phyloP scores from a whole-genome alignment of 768 basidiomycete species.

The Pleurotus platypus region DNA sequence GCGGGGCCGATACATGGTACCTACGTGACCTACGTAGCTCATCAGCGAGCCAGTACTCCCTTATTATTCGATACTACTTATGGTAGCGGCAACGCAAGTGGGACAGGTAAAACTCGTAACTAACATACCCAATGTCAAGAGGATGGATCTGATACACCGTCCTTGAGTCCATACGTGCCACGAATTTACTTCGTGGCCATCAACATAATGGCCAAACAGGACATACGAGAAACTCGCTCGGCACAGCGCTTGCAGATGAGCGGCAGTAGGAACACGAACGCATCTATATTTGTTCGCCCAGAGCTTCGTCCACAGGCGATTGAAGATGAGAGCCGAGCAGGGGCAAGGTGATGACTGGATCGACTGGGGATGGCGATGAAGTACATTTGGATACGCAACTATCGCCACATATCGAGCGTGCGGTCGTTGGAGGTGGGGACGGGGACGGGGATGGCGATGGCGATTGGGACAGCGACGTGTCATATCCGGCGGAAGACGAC shows the following conservation, averaged over 20 bases:
- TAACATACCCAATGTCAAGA: too few species aligned
- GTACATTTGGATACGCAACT: not conserved
- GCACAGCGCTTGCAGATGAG: too few species aligned
- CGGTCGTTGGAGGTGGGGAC: conserved; percentile 27
- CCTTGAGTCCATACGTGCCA: too few species aligned
- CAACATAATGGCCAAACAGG: too few species aligned
- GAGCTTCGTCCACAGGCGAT: not conserved
- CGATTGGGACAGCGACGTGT: conserved; percentile 48
- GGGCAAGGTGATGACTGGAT: not conserved
- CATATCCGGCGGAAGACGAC: conserved; percentile 55
- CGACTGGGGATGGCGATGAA: not conserved
- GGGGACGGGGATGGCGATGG: conserved; percentile 37
- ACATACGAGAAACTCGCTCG: too few species aligned
- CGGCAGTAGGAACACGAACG: not conserved
- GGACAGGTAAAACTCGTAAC: too few species aligned
- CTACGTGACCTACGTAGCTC: too few species aligned
- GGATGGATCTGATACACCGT: too few species aligned
- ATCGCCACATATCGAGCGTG: not conserved
- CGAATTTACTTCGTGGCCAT: too few species aligned
- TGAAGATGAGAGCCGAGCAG: not conserved
- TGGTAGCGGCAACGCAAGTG: too few species aligned
- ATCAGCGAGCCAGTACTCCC: too few species aligned
- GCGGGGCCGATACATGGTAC: not conserved
- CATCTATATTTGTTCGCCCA: not conserved
- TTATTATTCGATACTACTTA: too few species aligned